Percentiles rank a stretch among this genome's conserved stretches.
Conservation (phyloP, 768 basidiomycete species). For the Pleurotus pulmonarius region DNA sequence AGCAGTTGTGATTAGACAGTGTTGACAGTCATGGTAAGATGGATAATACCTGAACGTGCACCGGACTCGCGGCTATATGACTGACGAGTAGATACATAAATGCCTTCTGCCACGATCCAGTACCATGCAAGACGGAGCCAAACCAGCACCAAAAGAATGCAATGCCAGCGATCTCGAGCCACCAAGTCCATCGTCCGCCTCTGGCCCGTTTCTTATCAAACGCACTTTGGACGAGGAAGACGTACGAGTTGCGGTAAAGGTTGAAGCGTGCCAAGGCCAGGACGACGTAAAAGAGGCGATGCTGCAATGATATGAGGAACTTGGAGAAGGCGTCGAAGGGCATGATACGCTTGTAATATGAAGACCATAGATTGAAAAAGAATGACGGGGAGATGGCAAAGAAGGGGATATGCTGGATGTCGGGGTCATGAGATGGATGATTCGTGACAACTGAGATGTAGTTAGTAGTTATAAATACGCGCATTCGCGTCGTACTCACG, state of each 20-base stretch:
- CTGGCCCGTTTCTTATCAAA: slow-evolving; percentile 59
- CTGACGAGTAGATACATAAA: slow-evolving; percentile 79
- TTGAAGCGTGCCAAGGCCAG: slow-evolving; percentile 93
- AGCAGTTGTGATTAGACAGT: neutral
- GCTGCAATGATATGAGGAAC: slow-evolving; percentile 72
- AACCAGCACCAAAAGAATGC: slow-evolving; percentile 92
- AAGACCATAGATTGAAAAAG: slow-evolving; percentile 83
- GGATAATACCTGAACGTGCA: slow-evolving; percentile 84
- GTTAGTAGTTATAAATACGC: slow-evolving; percentile 4
- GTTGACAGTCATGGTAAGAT: slow-evolving; percentile 3
- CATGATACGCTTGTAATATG: slow-evolving; percentile 91
- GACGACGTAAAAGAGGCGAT: slow-evolving; percentile 89
- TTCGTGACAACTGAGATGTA: slow-evolving; percentile 82
- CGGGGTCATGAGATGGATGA: slow-evolving; percentile 90
- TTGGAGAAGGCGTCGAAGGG: slow-evolving; percentile 68
- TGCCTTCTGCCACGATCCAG: slow-evolving; percentile 67
- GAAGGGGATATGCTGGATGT: slow-evolving; percentile 89
- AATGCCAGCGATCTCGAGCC: slow-evolving; percentile 71
- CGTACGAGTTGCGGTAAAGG: slow-evolving; percentile 86
- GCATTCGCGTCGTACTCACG: slow-evolving; percentile 46
- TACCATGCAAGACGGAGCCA: slow-evolving; percentile 60
- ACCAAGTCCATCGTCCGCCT: slow-evolving; percentile 77
- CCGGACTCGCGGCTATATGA: slow-evolving; percentile 81
- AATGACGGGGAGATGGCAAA: slow-evolving; percentile 90
- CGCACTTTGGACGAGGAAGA: slow-evolving; percentile 62